Conservation (phyloP, 2,329 filamentous ascomycete genomes). For the Fusarium paranaense region DNA sequence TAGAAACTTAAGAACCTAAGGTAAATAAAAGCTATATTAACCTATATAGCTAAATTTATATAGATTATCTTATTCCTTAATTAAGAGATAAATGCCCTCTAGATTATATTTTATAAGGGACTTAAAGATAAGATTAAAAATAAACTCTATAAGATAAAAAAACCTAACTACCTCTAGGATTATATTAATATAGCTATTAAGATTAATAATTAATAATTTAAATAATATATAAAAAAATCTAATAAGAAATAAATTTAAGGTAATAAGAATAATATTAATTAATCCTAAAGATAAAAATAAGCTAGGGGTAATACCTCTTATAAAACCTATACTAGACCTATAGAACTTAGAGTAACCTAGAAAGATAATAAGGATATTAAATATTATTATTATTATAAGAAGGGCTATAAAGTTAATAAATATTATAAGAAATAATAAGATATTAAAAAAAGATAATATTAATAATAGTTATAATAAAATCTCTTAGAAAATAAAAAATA, state of each 20-base stretch:
- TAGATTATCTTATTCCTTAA: not conserved
- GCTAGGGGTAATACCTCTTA: too few species aligned
- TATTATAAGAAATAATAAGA: too few species aligned
- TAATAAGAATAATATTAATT: too few species aligned
- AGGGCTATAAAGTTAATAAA: too few species aligned
- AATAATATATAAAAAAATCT: not conserved
- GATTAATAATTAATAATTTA: not conserved
- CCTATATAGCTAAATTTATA: not conserved
- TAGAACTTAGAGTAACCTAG: too few species aligned
- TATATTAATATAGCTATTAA: not conserved
- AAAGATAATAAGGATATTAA: too few species aligned
- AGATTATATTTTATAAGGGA: not conserved
- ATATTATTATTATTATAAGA: too few species aligned
- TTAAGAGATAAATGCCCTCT: not conserved
- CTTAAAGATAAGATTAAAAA: not conserved
- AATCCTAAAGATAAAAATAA: too few species aligned
- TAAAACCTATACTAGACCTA: too few species aligned
- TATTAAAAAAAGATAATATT: too few species aligned
- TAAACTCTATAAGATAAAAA: not conserved
- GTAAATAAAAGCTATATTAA: not conserved
- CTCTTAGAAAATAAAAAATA: accelerated
- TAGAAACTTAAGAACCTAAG: not conserved
- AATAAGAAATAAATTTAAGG: too few species aligned
- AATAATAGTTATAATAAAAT: too few species aligned
- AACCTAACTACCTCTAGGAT: not conserved